Percentiles rank a stretch among this genome's conserved stretches.
Conservation (phyloP, 2,329 filamentous ascomycete species). For the Calonectria naviculata region DNA sequence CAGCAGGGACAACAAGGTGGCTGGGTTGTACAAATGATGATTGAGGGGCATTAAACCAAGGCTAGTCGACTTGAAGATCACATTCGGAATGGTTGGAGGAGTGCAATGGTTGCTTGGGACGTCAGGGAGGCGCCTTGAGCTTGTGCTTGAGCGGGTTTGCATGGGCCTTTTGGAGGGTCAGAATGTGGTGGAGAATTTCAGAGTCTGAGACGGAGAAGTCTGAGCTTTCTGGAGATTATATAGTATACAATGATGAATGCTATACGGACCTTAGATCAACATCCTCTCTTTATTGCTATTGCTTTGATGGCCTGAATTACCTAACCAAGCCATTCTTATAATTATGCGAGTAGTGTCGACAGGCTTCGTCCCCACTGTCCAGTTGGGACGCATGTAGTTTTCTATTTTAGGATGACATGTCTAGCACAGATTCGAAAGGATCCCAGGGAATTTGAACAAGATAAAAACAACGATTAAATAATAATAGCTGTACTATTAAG, state of each 20-base stretch:
- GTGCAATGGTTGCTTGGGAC: conserved; percentile 23
- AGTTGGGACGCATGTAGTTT: not conserved
- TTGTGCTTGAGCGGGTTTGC: conserved; percentile 20
- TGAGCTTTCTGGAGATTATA: conserved; percentile 35
- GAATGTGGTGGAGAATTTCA: conserved; percentile 27
- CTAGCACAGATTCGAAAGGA: not conserved
- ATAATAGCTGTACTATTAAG: not conserved
- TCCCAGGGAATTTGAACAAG: not conserved
- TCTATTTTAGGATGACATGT: not conserved
- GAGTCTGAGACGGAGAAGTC: conserved; percentile 35
- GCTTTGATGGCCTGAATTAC: not conserved
- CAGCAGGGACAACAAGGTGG: conserved; percentile 15
- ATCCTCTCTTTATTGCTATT: no score
- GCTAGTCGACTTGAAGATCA: conserved; percentile 21
- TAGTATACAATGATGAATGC: conserved; percentile 41
- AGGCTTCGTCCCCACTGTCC: not conserved
- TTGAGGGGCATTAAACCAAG: conserved; percentile 16
- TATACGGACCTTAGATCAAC: conserved; percentile 35
- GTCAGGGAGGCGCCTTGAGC: conserved; percentile 24
- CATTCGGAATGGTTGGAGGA: conserved; percentile 17
- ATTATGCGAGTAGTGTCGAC: no score
- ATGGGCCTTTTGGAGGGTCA: conserved; percentile 26
- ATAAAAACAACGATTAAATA: not conserved
- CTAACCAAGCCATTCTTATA: not conserved
- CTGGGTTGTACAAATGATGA: conserved; percentile 39